Percentiles rank a stretch among this genome's conserved stretches.
Evolutionary conservation across 192 early-diverging fungal species (phyloP).

Genomic region (Podila epigama): DNA sequence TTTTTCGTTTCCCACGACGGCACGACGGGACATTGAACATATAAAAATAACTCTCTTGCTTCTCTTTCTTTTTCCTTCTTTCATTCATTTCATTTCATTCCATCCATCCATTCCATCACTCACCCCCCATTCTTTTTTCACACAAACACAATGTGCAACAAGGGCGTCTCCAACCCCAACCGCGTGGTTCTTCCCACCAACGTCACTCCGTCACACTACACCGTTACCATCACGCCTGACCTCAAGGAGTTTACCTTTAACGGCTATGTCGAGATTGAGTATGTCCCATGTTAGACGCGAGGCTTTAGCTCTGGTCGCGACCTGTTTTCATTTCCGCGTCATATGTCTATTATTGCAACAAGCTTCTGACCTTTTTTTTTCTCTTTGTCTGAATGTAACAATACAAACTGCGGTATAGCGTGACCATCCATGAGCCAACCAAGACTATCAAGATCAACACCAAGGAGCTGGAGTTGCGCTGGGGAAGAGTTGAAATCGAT

Average conservation of each 20-base stretch:
- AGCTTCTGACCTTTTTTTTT: too few species aligned
- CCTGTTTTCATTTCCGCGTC: too few species aligned
- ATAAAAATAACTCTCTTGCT: not conserved
- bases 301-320: too few species aligned
- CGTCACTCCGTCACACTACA: constrained; percentile 79
- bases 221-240: constrained; percentile 73
- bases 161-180: not conserved
- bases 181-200: constrained; percentile 81
- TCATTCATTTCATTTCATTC: not conserved
- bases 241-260: constrained; percentile 75
- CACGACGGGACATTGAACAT: not conserved
- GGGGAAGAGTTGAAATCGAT: constrained; percentile 32
- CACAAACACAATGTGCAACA: not conserved
- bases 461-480: constrained; percentile 33
- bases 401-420: not conserved
- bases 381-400: not conserved
- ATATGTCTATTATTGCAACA: too few species aligned
- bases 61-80: not conserved
- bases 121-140: not conserved
- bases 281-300: constrained; percentile 18
- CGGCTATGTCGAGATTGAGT: constrained; percentile 75
- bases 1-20: not conserved
- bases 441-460: constrained; percentile 47
- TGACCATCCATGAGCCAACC: constrained; percentile 23
- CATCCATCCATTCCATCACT: not conserved